Percentiles rank a stretch among this genome's conserved stretches.
phyloP scores from a whole-genome alignment of 2,329 filamentous ascomycete genomes.

The Fusarium decemcellulare region DNA sequence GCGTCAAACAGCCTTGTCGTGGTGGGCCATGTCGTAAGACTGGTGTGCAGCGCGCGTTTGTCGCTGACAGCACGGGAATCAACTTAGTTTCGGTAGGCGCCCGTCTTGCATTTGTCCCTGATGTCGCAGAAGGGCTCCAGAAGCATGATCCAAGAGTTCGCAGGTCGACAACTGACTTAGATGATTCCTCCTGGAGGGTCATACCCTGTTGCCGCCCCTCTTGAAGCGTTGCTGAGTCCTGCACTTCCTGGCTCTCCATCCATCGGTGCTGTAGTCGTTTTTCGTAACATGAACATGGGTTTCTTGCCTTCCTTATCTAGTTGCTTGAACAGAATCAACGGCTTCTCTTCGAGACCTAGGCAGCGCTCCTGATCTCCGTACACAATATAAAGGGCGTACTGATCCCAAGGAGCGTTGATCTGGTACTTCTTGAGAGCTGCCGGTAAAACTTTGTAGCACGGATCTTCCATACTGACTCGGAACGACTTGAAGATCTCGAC shows the following conservation, averaged over 20 bases:
- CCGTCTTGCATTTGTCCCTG: conserved; percentile 17
- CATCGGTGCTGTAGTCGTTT: conserved; percentile 69
- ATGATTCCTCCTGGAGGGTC: conserved; percentile 74
- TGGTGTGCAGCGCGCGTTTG: conserved; percentile 36
- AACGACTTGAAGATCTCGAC: conserved; percentile 99
- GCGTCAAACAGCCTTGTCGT: conserved; percentile 32
- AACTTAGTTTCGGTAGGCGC: conserved; percentile 41
- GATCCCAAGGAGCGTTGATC: conserved; percentile 97
- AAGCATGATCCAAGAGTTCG: conserved; percentile 9
- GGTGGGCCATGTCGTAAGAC: conserved; percentile 24
- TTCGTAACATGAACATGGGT: conserved; percentile 98
- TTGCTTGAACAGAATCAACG: conserved; percentile 96
- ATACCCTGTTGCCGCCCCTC: conserved; percentile 64
- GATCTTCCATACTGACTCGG: conserved; percentile 97
- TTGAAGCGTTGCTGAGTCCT: conserved; percentile 61
- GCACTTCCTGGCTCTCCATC: conserved; percentile 70
- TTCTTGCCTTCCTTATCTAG: conserved; percentile 97
- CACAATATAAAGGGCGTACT: conserved; percentile 98
- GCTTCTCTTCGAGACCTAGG: conserved; percentile 91
- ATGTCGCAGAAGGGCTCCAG: conserved; percentile 14
- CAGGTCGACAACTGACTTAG: conserved; percentile 48
- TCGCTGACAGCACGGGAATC: conserved; percentile 20
- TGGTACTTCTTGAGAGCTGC: conserved; percentile 98
- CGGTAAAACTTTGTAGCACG: conserved; percentile 96
- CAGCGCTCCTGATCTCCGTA: conserved; percentile 99